phyloP scores from a whole-genome alignment of 768 basidiomycete genomes.

The Leccinum obscurum region DNA sequence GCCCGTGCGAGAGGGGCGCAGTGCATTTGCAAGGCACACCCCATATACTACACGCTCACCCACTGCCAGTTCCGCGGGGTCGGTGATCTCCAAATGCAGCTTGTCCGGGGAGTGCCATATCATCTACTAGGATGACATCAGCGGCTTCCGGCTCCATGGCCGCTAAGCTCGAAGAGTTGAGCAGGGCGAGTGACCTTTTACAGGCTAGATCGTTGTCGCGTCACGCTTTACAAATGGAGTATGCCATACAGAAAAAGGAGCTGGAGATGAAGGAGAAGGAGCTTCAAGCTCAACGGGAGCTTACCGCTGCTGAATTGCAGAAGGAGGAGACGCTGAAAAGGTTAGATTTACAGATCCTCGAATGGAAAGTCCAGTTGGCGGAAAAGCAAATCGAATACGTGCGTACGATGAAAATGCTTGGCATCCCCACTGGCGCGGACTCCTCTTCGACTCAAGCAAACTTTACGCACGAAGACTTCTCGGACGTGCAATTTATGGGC shows the following conservation, averaged over 20 bases:
- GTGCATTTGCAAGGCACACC: not conserved
- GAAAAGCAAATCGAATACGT: no score
- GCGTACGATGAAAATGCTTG: no score
- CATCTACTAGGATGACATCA: not conserved
- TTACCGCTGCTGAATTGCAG: no score
- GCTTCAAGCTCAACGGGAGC: not conserved
- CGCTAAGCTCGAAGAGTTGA: constrained; percentile 1
- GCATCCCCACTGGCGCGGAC: no score
- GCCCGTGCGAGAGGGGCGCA: not conserved
- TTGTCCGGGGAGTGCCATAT: not conserved
- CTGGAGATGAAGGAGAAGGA: not conserved
- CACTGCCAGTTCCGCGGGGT: not conserved
- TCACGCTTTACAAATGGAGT: not conserved
- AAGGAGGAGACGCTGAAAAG: no score
- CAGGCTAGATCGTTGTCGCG: not conserved
- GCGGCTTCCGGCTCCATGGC: not conserved
- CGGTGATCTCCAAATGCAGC: not conserved
- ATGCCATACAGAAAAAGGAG: constrained; percentile 2
- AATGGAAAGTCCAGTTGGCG: no score
- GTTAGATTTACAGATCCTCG: no score
- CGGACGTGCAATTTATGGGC: no score
- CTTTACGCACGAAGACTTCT: no score
- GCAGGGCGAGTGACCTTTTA: not conserved
- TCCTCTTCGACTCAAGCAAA: no score
- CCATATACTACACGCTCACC: not conserved